Evolutionary conservation across 2,329 filamentous ascomycete genomes (phyloP), one percentile per base, ranked within the genome.

Genomic region (Alternaria triticina): DNA sequence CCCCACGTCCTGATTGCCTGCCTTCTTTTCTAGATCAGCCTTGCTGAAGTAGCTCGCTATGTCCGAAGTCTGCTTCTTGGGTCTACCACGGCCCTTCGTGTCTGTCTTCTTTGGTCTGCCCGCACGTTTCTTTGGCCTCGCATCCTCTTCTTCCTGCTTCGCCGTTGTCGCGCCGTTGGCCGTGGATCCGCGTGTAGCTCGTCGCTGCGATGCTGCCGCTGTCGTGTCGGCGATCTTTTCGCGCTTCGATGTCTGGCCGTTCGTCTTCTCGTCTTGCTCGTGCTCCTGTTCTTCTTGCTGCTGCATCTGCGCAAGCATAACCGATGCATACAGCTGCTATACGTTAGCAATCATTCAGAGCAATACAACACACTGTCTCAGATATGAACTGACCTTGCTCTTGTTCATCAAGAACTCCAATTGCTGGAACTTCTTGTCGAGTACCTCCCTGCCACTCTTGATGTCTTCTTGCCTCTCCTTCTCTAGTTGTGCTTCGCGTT

Each of bases 41-140:
- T 88, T 89, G 64, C 86, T 86, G 74, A 90, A 87, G 70, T 87
- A 90, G 64, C 83, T 85, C 0, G 86, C 84, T 36, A 90, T 89
- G 60, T 83, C 85, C 1, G 67, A 65, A 76, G 70, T 72, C 50
- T 75, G 70, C 15, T 77, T 80, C 73, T 82, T 83, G 8, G 79
- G 74, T 46, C 76, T 70, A 13, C 80, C 82, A 22, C 75, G 75
- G 7, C 72, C 73, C 36, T 70, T 77, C 2, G 65, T 64, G 76
- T 70, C 71, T 54, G 74, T 65, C 12, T 78, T 80, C 73, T 82
- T 83, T 9, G 79, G 75, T 44, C 77, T 71, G n/a, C 81, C 82
- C 23, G 74, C 75, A 5, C 73, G 72, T 45, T 71, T 77, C 60
- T 66, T 69, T 4, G 68, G 55, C 17, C 61, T 59, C 8, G 69